A percentile compares a stretch with the other conserved stretches of the same genome.
Conservation (phyloP, 208 protist species). For the Leishmania lainsoni region DNA sequence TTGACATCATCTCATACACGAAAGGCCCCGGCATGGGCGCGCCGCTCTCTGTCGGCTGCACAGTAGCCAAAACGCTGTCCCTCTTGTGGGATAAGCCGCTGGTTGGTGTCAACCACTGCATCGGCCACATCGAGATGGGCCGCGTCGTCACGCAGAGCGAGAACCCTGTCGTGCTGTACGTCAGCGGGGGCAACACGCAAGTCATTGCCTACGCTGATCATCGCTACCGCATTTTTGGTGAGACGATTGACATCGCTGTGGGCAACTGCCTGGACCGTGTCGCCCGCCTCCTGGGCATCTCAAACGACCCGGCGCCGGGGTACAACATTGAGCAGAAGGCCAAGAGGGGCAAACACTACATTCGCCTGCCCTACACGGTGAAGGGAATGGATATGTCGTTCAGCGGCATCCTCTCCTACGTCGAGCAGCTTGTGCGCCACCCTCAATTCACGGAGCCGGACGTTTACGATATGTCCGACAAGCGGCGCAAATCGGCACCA, state of each 20-base stretch:
- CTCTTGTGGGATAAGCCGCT: slow-evolving; percentile 92
- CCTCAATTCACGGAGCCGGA: slow-evolving; percentile 63
- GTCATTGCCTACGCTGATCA: slow-evolving; percentile 96
- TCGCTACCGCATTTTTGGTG: slow-evolving; percentile 99
- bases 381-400: slow-evolving; percentile 98
- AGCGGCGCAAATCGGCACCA: slow-evolving; percentile 31
- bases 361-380: slow-evolving; percentile 97
- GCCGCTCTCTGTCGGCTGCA: slow-evolving; percentile 92
- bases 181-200: slow-evolving; percentile 99
- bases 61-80: slow-evolving; percentile 76
- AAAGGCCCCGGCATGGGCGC: slow-evolving; percentile 98
- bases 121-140: slow-evolving; percentile 99
- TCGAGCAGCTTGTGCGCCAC: slow-evolving; percentile 80
- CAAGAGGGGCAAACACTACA: slow-evolving; percentile 69
- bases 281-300: slow-evolving; percentile 94
- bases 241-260: slow-evolving; percentile 99
- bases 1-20: slow-evolving; percentile 97
- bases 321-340: slow-evolving; percentile 99
- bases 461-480: slow-evolving; percentile 22
- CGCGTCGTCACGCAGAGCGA: slow-evolving; percentile 93
- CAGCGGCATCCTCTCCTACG: slow-evolving; percentile 93
- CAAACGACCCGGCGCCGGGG: slow-evolving; percentile 99
- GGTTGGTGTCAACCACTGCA: slow-evolving; percentile 99
- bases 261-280: slow-evolving; percentile 98
- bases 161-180: slow-evolving; percentile 99